phyloP scores from a whole-genome alignment of 1,284 basidiomycete genomes.

The Malassezia dermatis region DNA sequence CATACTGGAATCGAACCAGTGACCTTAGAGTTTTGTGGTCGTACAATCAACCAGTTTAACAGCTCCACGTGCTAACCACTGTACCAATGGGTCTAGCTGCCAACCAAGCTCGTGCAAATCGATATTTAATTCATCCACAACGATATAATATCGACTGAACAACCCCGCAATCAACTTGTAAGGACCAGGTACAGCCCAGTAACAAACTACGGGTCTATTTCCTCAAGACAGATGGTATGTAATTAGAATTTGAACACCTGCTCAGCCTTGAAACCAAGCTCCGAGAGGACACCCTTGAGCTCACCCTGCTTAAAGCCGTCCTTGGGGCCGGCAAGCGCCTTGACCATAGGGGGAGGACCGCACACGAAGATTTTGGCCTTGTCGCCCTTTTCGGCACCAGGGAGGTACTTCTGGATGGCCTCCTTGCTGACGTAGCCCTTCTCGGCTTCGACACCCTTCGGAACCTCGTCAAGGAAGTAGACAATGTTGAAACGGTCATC shows the following conservation, averaged over 20 bases:
- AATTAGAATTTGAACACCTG: slow-evolving; percentile 38
- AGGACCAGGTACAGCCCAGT: too few relatives aligned
- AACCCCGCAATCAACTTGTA: too few relatives aligned
- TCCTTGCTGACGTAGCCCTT: slow-evolving; percentile 57
- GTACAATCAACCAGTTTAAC: slow-evolving; percentile 17
- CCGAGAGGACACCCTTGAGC: slow-evolving; percentile 38
- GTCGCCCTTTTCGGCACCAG: slow-evolving; percentile 57
- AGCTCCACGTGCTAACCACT: slow-evolving; percentile 24
- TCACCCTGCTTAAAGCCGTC: slow-evolving; percentile 42
- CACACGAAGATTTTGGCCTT: slow-evolving; percentile 85
- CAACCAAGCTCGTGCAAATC: too few relatives aligned
- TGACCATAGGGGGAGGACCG: slow-evolving; percentile 51
- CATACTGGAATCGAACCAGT: slow-evolving; percentile 22
- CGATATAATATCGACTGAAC: too few relatives aligned
- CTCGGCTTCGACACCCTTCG: slow-evolving; percentile 55
- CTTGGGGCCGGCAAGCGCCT: slow-evolving; percentile 42
- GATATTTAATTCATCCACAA: not conserved
- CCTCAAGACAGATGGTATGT: not conserved
- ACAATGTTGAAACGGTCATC: slow-evolving; percentile 61
- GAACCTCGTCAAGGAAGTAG: slow-evolving; percentile 73
- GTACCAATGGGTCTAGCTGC: slow-evolving; percentile 18
- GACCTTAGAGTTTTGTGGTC: slow-evolving; percentile 22
- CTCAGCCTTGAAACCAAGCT: slow-evolving; percentile 39
- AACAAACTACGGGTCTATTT: not conserved
- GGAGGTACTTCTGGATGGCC: slow-evolving; percentile 63